These are phyloP conservation scores for Ceratocystis variospora DNA, from an alignment of 2,329 filamentous ascomycete species.

Conservation along the genomic window DNA sequence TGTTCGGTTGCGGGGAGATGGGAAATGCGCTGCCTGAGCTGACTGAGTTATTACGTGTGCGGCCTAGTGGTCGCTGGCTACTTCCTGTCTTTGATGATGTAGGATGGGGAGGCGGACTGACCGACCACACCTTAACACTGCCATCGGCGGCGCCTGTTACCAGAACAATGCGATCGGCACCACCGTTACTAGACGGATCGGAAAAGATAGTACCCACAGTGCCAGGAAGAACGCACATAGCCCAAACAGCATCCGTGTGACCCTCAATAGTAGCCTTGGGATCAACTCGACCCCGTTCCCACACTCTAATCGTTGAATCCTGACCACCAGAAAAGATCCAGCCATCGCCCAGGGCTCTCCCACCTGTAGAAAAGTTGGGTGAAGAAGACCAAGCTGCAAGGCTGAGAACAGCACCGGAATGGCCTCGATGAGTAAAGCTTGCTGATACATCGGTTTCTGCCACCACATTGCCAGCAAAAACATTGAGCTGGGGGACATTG, in stretches of 20 bases:
- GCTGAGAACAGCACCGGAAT: slow-evolving; percentile 77
- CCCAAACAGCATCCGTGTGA: slow-evolving; percentile 93
- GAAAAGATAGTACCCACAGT: slow-evolving; percentile 73
- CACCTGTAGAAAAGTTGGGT: slow-evolving; percentile 78
- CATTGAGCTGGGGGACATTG: slow-evolving; percentile 75
- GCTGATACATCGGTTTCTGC: slow-evolving; percentile 79
- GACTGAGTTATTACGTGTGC: slow-evolving; percentile 79
- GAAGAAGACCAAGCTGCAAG: slow-evolving; percentile 77
- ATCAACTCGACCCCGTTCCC: slow-evolving; percentile 88
- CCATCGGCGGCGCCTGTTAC: slow-evolving; percentile 86
- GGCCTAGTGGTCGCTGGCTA: slow-evolving; percentile 41
- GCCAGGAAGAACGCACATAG: slow-evolving; percentile 78
- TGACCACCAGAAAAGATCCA: slow-evolving; percentile 98
- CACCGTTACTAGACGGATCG: slow-evolving; percentile 58
- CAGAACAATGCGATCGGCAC: slow-evolving; percentile 73
- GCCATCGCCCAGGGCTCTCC: slow-evolving; percentile 76
- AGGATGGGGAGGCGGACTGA: slow-evolving; percentile 77
- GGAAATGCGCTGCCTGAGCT: slow-evolving; percentile 88
- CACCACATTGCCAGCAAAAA: slow-evolving; percentile 31
- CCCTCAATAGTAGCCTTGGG: slow-evolving; percentile 89
- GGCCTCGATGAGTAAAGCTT: slow-evolving; percentile 90
- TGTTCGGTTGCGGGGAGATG: slow-evolving; percentile 66
- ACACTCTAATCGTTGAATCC: slow-evolving; percentile 82
- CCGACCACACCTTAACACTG: slow-evolving; percentile 83
- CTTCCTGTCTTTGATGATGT: slow-evolving; percentile 56